These are phyloP conservation scores for Periconia sp. DNA, from an alignment of 2,329 filamentous ascomycete genomes.

Conservation along the genomic window DNA sequence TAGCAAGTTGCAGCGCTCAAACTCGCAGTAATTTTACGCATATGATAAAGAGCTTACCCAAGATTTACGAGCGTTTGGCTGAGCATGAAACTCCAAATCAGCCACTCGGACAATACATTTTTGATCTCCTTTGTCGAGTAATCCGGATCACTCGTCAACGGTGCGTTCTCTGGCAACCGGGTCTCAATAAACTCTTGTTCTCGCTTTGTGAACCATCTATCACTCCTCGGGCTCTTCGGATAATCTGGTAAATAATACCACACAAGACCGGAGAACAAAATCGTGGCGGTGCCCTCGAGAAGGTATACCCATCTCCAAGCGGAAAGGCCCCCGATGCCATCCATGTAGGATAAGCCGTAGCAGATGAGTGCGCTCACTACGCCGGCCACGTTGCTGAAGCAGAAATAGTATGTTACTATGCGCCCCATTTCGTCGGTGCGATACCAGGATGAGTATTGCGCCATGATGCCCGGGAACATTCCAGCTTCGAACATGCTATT, in stretches of 20 bases:
- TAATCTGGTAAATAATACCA: slow-evolving; percentile 49
- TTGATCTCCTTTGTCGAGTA: slow-evolving; percentile 43
- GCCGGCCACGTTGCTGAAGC: slow-evolving; percentile 34
- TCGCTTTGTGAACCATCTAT: slow-evolving; percentile 40
- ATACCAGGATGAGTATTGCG: slow-evolving; percentile 41
- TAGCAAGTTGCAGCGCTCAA: too few relatives aligned
- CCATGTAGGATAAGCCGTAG: slow-evolving; percentile 23
- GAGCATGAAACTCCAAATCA: slow-evolving; percentile 43
- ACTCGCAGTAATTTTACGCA: too few relatives aligned
- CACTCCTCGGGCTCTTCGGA: slow-evolving; percentile 44
- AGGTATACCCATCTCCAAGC: slow-evolving; percentile 45
- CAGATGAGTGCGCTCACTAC: slow-evolving; percentile 35
- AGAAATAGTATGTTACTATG: slow-evolving; percentile 40
- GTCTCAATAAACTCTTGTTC: slow-evolving; percentile 47
- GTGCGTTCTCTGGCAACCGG: slow-evolving; percentile 43
- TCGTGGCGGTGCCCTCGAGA: slow-evolving; percentile 48
- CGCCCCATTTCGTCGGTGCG: slow-evolving; percentile 42
- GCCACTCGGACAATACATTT: slow-evolving; percentile 36
- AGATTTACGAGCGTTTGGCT: slow-evolving; percentile 45
- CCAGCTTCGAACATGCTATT: slow-evolving; percentile 26
- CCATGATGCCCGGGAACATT: slow-evolving; percentile 32
- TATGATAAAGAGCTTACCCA: slow-evolving; percentile 17
- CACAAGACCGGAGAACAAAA: slow-evolving; percentile 43
- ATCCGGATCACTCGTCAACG: slow-evolving; percentile 39
- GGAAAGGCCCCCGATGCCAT: slow-evolving; percentile 17